Percentiles rank a stretch among this genome's conserved stretches.
Evolutionary conservation across 208 protist species (phyloP).

Genomic region (Leptomonas pyrrhocoris): DNA sequence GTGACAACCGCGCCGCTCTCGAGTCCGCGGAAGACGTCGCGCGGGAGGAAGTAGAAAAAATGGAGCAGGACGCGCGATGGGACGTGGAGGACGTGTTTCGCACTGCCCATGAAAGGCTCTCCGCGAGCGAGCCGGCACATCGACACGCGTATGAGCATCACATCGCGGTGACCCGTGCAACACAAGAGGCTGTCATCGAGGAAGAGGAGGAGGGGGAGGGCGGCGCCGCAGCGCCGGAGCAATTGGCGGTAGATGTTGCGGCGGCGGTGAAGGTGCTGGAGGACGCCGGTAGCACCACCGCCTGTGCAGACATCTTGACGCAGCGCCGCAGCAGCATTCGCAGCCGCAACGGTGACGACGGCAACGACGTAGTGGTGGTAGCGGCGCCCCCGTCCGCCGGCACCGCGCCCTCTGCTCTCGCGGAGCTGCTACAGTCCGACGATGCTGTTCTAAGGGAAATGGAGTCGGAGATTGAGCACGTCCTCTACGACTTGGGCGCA

Average conservation of each 20-base stretch:
- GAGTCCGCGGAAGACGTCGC: conserved; percentile 39
- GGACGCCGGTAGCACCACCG: conserved; percentile 13
- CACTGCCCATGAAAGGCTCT: neutral
- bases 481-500: conserved; percentile 44
- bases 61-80: neutral
- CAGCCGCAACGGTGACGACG: neutral
- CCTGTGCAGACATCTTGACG: conserved; percentile 7
- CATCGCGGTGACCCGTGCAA: neutral
- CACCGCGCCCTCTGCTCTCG: conserved; percentile 7
- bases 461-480: conserved; percentile 73
- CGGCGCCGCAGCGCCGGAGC: neutral
- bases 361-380: neutral
- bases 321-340: neutral
- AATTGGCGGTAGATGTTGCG: conserved; percentile 6
- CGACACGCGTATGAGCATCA: neutral
- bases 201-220: neutral
- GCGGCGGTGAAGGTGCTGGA: conserved; percentile 27
- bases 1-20: conserved; percentile 34
- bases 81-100: neutral
- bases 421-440: conserved; percentile 49
- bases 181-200: conserved; percentile 40
- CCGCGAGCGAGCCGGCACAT: neutral
- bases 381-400: neutral
- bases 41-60: conserved; percentile 15
- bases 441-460: conserved; percentile 78